Base-by-base conservation (phyloP, 306 rosid genomes). In the Trifolium pratense region DNA sequence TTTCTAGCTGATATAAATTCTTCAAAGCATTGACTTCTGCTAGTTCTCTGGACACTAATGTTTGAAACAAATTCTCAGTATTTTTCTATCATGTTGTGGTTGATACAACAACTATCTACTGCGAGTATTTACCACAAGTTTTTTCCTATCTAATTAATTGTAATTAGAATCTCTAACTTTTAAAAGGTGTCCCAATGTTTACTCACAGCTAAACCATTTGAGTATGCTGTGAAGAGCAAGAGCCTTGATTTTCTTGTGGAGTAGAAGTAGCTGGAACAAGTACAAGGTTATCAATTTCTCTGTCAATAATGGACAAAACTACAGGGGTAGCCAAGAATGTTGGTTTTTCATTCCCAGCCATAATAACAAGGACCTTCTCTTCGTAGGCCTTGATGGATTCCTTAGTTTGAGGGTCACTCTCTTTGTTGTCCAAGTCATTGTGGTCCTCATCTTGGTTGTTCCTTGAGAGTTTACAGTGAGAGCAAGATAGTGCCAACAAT, bases 301-400 rank as follows among this genome's bases (percentile, higher is more conserved):
- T 56, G 15, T 52, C 20, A 82, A 31, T n/a, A 57, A 37, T 1
- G 5, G 92, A 65, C 70, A 63, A 32, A 3, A 64, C 53, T 5
- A 7, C 87, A 86, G 78, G 70, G 6, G 34, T 65, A 20, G 98
- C 98, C 80, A 94, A 86, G 80, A 76, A 89, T 0, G 91, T 87
- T 49, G 98, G 96, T 6, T 34, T 80, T n/a, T 83, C 67, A 13
- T 91, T 85, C 29, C 97, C 97, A 0, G 98, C 96, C 97, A 94
- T 89, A 9, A 91, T 84, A 52, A 94, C 98, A 74, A 94, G 66
- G 46, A 89, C 7, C 55, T 86, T 88, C 49, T 91, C 91, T 32
- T 89, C 87, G 2, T 66, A 81, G 34, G 75, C 82, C 76, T 77
- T 81, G 17, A 9, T 59, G 0, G 75, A 13, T 8, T 73, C 70